These are phyloP conservation scores for Sanghuangporus baumii DNA, from an alignment of 1,284 basidiomycete species.

Conservation along the genomic window DNA sequence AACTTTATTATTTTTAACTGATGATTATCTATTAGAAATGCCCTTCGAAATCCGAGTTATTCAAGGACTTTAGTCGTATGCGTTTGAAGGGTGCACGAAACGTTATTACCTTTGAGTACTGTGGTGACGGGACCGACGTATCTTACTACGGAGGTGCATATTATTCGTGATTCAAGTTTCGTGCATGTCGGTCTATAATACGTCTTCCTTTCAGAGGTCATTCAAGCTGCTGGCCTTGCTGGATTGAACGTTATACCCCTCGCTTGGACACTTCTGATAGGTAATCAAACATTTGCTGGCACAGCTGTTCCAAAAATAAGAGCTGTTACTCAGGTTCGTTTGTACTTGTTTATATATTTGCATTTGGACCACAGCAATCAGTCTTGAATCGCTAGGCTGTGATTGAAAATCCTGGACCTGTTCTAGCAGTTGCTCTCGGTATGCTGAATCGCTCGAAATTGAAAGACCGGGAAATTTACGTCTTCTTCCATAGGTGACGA, in stretches of 20 bases:
- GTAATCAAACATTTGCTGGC: constrained; percentile 5
- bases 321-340: constrained; percentile 15
- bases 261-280: constrained; percentile 15
- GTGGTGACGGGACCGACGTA: constrained; percentile 14
- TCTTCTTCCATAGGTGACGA: constrained; percentile 5
- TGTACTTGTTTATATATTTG: neutral
- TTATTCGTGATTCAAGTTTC: neutral
- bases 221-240: constrained; percentile 14
- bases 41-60: constrained; percentile 1
- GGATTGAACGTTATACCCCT: constrained; percentile 17
- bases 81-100: constrained; percentile 13
- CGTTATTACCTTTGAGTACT: constrained; percentile 18
- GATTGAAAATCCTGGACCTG: constrained; percentile 16
- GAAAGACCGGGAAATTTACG: no score
- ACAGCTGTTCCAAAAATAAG: constrained; percentile 16
- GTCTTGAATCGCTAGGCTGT: constrained; percentile 11
- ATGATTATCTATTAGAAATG: constrained; percentile 9
- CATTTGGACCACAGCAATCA: neutral
- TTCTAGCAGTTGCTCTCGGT: constrained; percentile 17
- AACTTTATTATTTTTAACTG: neutral
- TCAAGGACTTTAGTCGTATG: constrained; percentile 14
- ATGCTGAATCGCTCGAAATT: neutral
- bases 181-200: neutral
- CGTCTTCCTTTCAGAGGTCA: constrained; percentile 10
- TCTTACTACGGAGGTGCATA: constrained; percentile 14